Evolutionary conservation across 108 stramenopile genomes (phyloP).

Genomic region (Discostella stelligeroides): DNA sequence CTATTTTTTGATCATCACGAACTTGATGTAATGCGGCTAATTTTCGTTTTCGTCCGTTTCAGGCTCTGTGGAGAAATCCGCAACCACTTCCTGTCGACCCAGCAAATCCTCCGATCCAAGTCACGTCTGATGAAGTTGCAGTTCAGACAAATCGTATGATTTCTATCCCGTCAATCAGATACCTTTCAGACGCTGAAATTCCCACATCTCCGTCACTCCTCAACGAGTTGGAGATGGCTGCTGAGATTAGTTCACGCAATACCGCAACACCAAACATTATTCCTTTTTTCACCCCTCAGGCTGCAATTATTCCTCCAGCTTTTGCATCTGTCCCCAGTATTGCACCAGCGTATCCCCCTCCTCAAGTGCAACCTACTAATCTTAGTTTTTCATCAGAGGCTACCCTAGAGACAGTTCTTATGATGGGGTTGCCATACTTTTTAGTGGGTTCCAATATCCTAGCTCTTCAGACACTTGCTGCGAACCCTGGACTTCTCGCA

Average conservation of each 20-base stretch:
- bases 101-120: slow-evolving; percentile 61
- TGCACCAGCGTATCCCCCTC: slow-evolving; percentile 20
- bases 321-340: slow-evolving; percentile 6
- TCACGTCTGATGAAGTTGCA: slow-evolving; percentile 66
- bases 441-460: slow-evolving; percentile 79
- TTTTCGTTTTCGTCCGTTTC: background rate
- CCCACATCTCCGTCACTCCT: slow-evolving; percentile 69
- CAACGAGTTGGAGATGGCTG: slow-evolving; percentile 80
- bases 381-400: slow-evolving; percentile 29
- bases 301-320: slow-evolving; percentile 36
- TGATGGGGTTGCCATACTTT: slow-evolving; percentile 53
- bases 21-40: background rate
- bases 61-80: slow-evolving; percentile 51
- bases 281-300: slow-evolving; percentile 80
- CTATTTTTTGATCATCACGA: background rate
- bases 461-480: slow-evolving; percentile 81
- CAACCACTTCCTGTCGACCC: slow-evolving; percentile 51
- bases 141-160: slow-evolving; percentile 66
- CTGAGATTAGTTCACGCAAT: slow-evolving; percentile 73
- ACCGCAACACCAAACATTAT: slow-evolving; percentile 60
- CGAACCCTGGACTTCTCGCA: slow-evolving; percentile 66
- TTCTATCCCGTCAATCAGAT: slow-evolving; percentile 47
- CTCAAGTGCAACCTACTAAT: slow-evolving; percentile 13
- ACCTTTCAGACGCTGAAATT: slow-evolving; percentile 61
- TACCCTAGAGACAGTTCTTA: slow-evolving; percentile 41